A percentile compares a stretch with the other conserved stretches of the same genome.
Conservation (phyloP, 1,284 basidiomycete species). For the Limonomyces culmigenus region DNA sequence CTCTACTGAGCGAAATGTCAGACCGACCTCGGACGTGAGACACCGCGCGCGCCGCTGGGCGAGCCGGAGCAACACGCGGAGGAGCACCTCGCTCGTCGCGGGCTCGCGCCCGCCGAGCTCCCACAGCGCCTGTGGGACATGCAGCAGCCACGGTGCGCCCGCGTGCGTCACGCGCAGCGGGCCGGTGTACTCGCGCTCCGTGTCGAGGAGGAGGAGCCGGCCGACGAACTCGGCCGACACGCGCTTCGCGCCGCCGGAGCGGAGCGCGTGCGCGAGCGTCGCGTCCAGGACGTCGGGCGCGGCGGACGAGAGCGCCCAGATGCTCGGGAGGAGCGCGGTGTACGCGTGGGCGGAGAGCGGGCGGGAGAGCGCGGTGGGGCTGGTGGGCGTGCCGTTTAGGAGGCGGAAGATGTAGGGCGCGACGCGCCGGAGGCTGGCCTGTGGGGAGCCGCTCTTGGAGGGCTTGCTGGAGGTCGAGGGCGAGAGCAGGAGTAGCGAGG, state of each 20-base stretch:
- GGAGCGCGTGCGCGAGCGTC: slow-evolving; percentile 37
- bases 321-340: slow-evolving; percentile 55
- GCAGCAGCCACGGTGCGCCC: slow-evolving; percentile 39
- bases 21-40: slow-evolving; percentile 23
- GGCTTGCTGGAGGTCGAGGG: slow-evolving; percentile 1
- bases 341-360: slow-evolving; percentile 47
- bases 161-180: slow-evolving; percentile 22
- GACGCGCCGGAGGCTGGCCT: slow-evolving; percentile 25
- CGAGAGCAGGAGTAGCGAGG: slow-evolving; percentile 39
- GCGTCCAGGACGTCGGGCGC: slow-evolving; percentile 34
- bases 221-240: slow-evolving; percentile 58
- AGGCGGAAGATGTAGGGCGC: slow-evolving; percentile 54
- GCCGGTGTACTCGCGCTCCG: slow-evolving; percentile 35
- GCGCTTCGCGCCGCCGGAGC: slow-evolving; percentile 44
- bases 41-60: slow-evolving; percentile 35
- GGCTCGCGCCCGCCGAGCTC: slow-evolving; percentile 52
- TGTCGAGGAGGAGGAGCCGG: slow-evolving; percentile 47
- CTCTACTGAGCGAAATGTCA: slow-evolving; percentile 9
- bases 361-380: slow-evolving; percentile 22
- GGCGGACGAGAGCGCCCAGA: slow-evolving; percentile 63
- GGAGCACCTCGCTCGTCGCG: slow-evolving; percentile 41
- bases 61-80: slow-evolving; percentile 45
- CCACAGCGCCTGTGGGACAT: slow-evolving; percentile 71
- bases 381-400: slow-evolving; percentile 37
- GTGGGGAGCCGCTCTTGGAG: too few species aligned